Evolutionary conservation across 345 rosid genomes (phyloP).

Genomic region (Populus tremula): DNA sequence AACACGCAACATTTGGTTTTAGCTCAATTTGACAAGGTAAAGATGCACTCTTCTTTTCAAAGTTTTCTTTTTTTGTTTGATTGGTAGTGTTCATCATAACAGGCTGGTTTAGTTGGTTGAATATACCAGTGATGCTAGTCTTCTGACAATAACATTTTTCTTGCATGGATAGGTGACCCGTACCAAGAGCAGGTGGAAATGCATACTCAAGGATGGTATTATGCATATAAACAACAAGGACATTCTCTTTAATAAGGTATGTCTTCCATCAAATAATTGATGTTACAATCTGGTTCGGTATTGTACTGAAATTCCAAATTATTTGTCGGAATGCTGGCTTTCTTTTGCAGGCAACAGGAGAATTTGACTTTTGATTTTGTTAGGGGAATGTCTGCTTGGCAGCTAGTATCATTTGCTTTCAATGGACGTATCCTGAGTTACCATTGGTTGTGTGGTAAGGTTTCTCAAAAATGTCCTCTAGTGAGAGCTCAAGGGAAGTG

Average conservation of each 20-base stretch:
- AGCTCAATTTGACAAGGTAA: constrained; percentile 98
- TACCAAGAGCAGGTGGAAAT: constrained; percentile 95
- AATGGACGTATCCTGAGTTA: constrained; percentile 9
- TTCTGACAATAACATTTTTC: background rate
- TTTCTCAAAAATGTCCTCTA: constrained; percentile 19
- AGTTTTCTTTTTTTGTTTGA: background rate
- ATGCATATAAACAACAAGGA: constrained; percentile 96
- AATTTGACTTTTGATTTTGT: constrained; percentile 79
- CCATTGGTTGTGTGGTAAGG: constrained; percentile 25
- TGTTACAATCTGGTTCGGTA: background rate
- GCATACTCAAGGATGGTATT: constrained; percentile 91
- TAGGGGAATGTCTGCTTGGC: constrained; percentile 10
- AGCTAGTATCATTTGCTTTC: constrained; percentile 14
- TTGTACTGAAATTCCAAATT: background rate
- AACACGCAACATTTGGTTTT: constrained; percentile 91
- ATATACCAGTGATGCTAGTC: background rate
- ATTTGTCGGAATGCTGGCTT: background rate
- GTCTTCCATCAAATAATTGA: background rate
- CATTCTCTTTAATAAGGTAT: constrained; percentile 90
- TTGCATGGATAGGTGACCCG: constrained; percentile 71
- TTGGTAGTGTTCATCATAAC: background rate
- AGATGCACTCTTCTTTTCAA: background rate
- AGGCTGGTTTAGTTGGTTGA: background rate
- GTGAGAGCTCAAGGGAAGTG: constrained; percentile 34
- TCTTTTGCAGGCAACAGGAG: constrained; percentile 77